Evolutionary conservation across 371 early-diverging fungal genomes (phyloP), one percentile per base, ranked within the genome.

Genomic region (Mucor saturninus): DNA sequence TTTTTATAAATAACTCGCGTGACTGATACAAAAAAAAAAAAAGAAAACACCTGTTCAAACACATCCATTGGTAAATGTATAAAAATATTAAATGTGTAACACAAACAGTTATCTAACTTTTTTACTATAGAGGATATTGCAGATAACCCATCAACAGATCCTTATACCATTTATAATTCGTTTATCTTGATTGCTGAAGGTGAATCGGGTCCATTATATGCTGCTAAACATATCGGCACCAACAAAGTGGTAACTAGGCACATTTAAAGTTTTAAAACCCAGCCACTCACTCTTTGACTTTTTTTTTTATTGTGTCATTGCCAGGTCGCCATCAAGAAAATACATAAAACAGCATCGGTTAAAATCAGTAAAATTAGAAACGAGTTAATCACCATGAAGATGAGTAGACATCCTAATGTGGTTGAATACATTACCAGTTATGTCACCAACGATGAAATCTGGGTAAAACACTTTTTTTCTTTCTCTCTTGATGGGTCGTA

Each of bases 191-290:
- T 89, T 56, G 91, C 90, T 3, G 89, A 89, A 73, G 91, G 91
- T 28, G 93, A 92, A 62, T 91, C 88, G 3, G 93, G 93, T 15
- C 86, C 87, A 29, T 79, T 91, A 75, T 89, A 80, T 71, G 76
- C 83, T 29, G 87, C 86, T 39, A 85, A 81, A 42, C 81, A 87
- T 30, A 72, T 72, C 9, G 54, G 81, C 26, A 84, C 87, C 0
- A 75, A 81, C 42, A 60, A 68, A 40, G 60, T 61, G 28, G 50
- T 50, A 30, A 35, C 35, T 35, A 35, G 4, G 4, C 6, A 35
- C 35, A 35, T 35, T 6, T 35, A 8, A 4, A 35, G 35, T 35
- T 35, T 6, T 4, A 35, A 35, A 35, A 4, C 35, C 35, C 35
- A 21, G 21, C 21, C 21, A 21, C 21, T 21, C 21, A 21, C 0